Percentiles rank a stretch among this genome's conserved stretches.
Evolutionary conservation across 106 monocot species (phyloP).

Genomic region (Dioscorea dumetorum): DNA sequence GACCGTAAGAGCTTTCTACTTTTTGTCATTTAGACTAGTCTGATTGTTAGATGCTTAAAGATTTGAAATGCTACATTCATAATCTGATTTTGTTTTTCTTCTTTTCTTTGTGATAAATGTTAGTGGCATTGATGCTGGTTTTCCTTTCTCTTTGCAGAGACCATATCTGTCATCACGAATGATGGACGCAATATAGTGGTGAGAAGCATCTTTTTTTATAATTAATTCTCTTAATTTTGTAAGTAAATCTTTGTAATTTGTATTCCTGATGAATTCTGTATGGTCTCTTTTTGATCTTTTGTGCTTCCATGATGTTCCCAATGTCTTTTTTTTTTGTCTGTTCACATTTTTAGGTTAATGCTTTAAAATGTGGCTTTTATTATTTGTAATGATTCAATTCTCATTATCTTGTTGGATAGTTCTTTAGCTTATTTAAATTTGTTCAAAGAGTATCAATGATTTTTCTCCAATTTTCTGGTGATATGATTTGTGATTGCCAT

Average conservation of each 20-base stretch:
- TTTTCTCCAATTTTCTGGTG: background rate
- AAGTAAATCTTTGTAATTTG: too few species aligned
- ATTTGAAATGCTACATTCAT: too few species aligned
- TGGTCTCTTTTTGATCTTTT: too few species aligned
- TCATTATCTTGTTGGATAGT: background rate
- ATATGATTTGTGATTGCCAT: background rate
- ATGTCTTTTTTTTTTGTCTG: background rate
- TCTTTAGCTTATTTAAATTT: background rate
- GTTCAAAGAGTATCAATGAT: background rate
- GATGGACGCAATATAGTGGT: too few species aligned
- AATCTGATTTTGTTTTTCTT: background rate
- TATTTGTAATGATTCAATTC: background rate
- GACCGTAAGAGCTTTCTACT: slow-evolving; percentile 30
- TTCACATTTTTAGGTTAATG: background rate
- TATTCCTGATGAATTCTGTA: too few species aligned
- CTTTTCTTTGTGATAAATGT: too few species aligned
- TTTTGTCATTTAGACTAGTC: background rate
- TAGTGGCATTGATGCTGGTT: background rate
- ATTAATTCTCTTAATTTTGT: too few species aligned
- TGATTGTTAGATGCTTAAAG: too few species aligned
- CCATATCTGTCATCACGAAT: too few species aligned
- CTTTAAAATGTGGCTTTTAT: background rate
- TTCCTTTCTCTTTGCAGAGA: background rate
- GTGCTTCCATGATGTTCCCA: background rate
- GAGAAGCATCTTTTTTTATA: too few species aligned